A percentile compares a stretch with the other conserved stretches of the same genome.
These are phyloP conservation scores for Crithidia bombi DNA, from an alignment of 208 protist genomes.

Conservation along the genomic window DNA sequence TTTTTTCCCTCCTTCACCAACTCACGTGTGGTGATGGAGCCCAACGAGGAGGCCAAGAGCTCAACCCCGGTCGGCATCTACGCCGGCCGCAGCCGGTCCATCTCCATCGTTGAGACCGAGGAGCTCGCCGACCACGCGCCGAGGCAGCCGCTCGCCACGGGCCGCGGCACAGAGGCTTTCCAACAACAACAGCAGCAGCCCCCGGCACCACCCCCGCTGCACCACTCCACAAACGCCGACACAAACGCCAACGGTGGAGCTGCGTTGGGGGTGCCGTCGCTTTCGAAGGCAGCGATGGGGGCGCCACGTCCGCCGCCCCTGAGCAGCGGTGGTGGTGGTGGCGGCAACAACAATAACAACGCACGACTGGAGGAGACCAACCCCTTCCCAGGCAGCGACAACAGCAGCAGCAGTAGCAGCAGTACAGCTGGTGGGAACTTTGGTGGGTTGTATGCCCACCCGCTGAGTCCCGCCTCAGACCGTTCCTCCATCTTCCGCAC, in stretches of 20 bases:
- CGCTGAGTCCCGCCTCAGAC: not conserved
- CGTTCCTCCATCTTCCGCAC: conserved; percentile 8
- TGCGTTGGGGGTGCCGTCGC: not conserved
- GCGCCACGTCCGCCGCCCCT: not conserved
- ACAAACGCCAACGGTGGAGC: not conserved
- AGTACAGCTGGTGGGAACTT: not conserved
- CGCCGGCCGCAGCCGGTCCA: conserved; percentile 20
- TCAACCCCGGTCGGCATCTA: not conserved
- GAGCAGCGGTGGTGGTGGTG: not conserved
- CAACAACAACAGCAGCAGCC: no score
- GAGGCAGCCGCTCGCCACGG: not conserved
- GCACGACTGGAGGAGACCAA: not conserved
- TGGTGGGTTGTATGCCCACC: not conserved
- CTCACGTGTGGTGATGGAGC: not conserved
- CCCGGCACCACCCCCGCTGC: conserved; percentile 6
- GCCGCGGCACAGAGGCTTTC: not conserved
- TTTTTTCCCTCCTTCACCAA: not conserved
- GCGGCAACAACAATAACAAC: no score
- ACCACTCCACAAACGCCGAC: not conserved
- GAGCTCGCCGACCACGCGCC: conserved; percentile 13
- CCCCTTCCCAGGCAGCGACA: not conserved
- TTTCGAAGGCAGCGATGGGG: not conserved
- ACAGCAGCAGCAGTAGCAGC: conserved; percentile 3
- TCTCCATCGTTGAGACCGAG: conserved; percentile 18
- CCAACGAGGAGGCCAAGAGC: conserved; percentile 11